Conservation (phyloP, 1,284 basidiomycete genomes). For the Thecaphora frezii region DNA sequence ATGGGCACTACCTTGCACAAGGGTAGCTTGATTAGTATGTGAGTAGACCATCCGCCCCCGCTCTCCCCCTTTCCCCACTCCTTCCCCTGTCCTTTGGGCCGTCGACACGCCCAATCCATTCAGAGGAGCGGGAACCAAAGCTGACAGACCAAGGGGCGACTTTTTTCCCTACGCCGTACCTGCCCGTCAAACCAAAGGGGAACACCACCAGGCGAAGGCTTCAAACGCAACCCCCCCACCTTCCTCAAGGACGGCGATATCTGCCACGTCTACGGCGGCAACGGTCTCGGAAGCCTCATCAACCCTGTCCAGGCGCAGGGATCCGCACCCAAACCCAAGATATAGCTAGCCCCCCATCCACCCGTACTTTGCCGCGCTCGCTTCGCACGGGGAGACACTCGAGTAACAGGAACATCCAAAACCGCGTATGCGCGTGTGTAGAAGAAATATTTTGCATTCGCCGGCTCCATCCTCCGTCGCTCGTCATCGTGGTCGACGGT, state of each 20-base stretch:
- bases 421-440: no score
- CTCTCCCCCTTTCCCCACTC: background rate
- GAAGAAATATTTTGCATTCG: no score
- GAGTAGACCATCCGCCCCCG: conserved; percentile 36
- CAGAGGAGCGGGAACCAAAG: no score
- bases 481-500: no score
- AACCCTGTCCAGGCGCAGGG: conserved; percentile 13
- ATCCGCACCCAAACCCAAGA: background rate
- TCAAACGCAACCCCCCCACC: conserved; percentile 70
- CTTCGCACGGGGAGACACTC: no score
- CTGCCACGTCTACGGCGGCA: conserved; percentile 58
- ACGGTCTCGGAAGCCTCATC: conserved; percentile 23
- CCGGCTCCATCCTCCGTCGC: no score
- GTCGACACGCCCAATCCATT: conserved; percentile 24
- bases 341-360: no score
- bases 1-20: conserved; percentile 77
- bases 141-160: no score
- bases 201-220: conserved; percentile 67
- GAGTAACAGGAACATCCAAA: no score
- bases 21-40: conserved; percentile 79
- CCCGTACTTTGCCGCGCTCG: no score
- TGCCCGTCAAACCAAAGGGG: conserved; percentile 11
- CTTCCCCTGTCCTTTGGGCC: conserved; percentile 3
- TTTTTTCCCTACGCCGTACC: background rate
- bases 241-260: conserved; percentile 77